phyloP scores from a whole-genome alignment of 805 yeast species.

The Wickerhamiella dianesei region DNA sequence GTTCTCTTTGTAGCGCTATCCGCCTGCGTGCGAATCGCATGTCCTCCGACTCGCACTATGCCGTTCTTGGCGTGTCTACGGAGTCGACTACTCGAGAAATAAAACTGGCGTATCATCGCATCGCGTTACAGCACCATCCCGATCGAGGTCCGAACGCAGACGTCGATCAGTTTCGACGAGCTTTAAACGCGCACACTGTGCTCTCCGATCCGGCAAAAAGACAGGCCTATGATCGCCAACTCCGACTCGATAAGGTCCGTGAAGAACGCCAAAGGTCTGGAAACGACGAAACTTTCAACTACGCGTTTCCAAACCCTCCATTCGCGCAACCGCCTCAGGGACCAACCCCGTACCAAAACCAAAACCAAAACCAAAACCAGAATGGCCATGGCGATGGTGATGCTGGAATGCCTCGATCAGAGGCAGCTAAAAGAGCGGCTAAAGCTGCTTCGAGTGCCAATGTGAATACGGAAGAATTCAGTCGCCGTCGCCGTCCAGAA shows the following conservation, averaged over 20 bases:
- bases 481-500: neutral
- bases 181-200: slow-evolving; percentile 26
- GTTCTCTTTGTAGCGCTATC: too few species aligned
- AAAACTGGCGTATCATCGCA: slow-evolving; percentile 27
- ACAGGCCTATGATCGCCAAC: slow-evolving; percentile 22
- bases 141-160: slow-evolving; percentile 23
- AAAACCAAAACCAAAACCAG: too few species aligned
- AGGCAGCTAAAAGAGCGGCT: neutral
- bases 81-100: slow-evolving; percentile 21
- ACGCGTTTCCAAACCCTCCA: neutral
- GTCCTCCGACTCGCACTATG: slow-evolving; percentile 18
- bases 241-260: neutral
- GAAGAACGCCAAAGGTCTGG: neutral
- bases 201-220: slow-evolving; percentile 22
- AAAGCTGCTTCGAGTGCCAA: neutral
- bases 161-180: slow-evolving; percentile 24
- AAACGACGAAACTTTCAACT: neutral
- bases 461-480: neutral
- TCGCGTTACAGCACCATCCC: slow-evolving; percentile 33
- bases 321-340: neutral
- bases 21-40: too few species aligned
- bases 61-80: slow-evolving; percentile 20
- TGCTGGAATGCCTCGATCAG: neutral
- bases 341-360: too few species aligned
- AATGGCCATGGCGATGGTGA: neutral